Evolutionary conservation across 2,329 filamentous ascomycete species (phyloP).

Genomic region (Botryosphaeria dothidea): DNA sequence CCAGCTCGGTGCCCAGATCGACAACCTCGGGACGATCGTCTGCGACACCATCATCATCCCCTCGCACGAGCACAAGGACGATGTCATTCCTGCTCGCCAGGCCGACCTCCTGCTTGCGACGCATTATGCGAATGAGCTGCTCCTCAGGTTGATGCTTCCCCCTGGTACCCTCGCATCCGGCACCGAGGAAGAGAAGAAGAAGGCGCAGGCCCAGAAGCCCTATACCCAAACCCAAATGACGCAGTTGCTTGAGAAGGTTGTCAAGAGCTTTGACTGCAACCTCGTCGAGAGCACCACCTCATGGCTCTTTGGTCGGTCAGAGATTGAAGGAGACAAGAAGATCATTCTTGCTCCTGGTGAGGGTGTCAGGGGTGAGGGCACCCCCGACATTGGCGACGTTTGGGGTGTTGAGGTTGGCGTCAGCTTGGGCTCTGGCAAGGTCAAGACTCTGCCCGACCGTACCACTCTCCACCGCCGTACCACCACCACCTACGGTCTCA

Average conservation of each 20-base stretch:
- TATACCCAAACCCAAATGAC: constrained; percentile 87
- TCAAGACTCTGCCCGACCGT: constrained; percentile 86
- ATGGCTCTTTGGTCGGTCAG: constrained; percentile 94
- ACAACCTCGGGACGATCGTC: constrained; percentile 94
- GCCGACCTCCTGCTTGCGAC: constrained; percentile 90
- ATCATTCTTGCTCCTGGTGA: constrained; percentile 88
- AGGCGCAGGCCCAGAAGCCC: constrained; percentile 76
- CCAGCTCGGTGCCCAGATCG: constrained; percentile 97
- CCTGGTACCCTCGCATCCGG: constrained; percentile 81
- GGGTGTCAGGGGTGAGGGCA: constrained; percentile 85
- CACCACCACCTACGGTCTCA: constrained; percentile 85
- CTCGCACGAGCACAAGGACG: constrained; percentile 60
- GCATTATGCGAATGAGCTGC: constrained; percentile 92
- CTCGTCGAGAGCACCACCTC: constrained; percentile 97
- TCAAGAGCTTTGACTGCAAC: constrained; percentile 86
- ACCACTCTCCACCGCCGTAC: constrained; percentile 93
- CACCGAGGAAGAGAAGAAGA: constrained; percentile 93
- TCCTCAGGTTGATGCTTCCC: constrained; percentile 87
- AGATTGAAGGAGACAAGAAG: constrained; percentile 98
- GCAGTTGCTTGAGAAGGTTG: constrained; percentile 84
- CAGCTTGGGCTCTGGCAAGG: constrained; percentile 87
- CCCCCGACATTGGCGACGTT: constrained; percentile 85
- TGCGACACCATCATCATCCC: constrained; percentile 86
- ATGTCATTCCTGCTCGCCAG: constrained; percentile 70
- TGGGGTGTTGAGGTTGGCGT: constrained; percentile 98